Evolutionary conservation across 2,329 filamentous ascomycete genomes (phyloP).

Genomic region (Trichoderma semiorbis): DNA sequence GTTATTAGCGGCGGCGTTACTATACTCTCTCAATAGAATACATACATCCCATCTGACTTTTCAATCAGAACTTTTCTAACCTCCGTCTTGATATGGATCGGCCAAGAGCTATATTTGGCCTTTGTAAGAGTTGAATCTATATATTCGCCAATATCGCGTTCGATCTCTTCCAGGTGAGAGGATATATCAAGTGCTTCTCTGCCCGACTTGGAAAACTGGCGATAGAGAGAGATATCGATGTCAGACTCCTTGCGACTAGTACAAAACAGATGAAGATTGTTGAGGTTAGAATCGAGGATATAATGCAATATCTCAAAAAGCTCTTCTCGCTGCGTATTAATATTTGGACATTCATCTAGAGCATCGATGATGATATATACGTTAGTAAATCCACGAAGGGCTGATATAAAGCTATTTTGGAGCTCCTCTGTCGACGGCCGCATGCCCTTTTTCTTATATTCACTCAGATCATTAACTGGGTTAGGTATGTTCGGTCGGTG

Average conservation of each 20-base stretch:
- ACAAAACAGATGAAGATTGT: neutral
- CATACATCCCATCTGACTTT: constrained; percentile 15
- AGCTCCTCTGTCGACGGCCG: neutral
- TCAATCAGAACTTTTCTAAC: neutral
- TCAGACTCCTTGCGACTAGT: neutral
- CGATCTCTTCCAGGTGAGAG: neutral
- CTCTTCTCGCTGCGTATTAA: neutral
- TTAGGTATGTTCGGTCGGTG: neutral
- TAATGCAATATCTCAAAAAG: neutral
- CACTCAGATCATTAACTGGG: neutral
- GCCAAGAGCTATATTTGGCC: constrained; percentile 3
- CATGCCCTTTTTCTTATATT: neutral
- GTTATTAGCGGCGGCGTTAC: neutral
- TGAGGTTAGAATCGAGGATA: neutral
- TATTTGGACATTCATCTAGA: neutral
- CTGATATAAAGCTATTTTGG: neutral
- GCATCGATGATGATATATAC: neutral
- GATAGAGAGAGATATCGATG: neutral
- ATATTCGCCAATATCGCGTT: neutral
- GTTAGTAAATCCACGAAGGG: neutral
- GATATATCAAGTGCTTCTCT: neutral
- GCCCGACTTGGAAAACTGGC: neutral
- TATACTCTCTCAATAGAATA: neutral
- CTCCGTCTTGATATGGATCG: neutral
- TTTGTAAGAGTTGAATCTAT: neutral